Conservation (phyloP, 768 basidiomycete genomes). For the Podaxis carcinomalis region DNA sequence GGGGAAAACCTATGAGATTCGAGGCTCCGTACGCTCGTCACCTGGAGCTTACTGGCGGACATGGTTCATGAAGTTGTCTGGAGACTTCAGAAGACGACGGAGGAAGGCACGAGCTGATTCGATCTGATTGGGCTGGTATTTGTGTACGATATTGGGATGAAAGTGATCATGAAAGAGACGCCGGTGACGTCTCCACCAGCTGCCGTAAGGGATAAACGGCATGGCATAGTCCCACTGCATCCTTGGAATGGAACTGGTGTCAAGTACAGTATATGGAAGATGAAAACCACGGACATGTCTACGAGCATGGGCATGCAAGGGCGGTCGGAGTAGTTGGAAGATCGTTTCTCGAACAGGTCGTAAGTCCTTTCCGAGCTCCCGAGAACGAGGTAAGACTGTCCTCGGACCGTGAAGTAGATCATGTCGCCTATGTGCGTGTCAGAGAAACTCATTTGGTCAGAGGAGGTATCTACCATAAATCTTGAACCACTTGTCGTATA, state of each 20-base stretch:
- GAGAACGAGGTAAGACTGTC: constrained; percentile 21
- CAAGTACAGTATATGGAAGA: neutral
- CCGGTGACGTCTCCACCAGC: constrained; percentile 42
- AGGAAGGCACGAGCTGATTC: constrained; percentile 19
- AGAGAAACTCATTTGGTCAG: neutral
- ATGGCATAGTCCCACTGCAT: constrained; percentile 35
- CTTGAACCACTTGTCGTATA: constrained; percentile 26
- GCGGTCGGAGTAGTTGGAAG: constrained; percentile 50
- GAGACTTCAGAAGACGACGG: constrained; percentile 32
- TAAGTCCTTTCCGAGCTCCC: constrained; percentile 26
- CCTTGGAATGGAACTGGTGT: neutral
- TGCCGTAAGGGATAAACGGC: constrained; percentile 38
- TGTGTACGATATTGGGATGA: constrained; percentile 8
- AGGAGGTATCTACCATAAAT: constrained; percentile 22
- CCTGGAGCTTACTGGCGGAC: constrained; percentile 35
- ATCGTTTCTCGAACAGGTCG: constrained; percentile 54
- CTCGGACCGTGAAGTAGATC: constrained; percentile 45
- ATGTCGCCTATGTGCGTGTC: constrained; percentile 38
- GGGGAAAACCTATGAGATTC: neutral
- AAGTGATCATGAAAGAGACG: constrained; percentile 19
- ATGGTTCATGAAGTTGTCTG: constrained; percentile 35
- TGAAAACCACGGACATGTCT: constrained; percentile 33
- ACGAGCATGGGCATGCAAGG: constrained; percentile 42
- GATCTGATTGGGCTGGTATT: constrained; percentile 5
- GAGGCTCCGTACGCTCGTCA: neutral